Conservation (phyloP, 331 rosid species). For the Pyracantha coccinea region DNA sequence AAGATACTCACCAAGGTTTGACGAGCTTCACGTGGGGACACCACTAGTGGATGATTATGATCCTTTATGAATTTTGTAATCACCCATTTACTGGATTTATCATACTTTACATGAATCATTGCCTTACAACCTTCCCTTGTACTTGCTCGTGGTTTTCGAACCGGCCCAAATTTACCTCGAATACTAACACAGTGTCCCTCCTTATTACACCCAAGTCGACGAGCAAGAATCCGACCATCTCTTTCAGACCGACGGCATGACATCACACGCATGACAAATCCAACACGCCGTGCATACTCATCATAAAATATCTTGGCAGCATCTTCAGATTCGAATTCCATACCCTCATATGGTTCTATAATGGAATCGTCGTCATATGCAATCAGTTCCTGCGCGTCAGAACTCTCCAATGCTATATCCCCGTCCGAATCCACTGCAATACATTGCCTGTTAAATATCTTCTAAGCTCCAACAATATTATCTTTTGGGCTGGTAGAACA, state of each 20-base stretch:
- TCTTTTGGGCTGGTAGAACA: not conserved
- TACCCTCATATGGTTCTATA: slow-evolving; percentile 75
- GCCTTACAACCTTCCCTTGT: slow-evolving; percentile 98
- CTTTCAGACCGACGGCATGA: slow-evolving; percentile 93
- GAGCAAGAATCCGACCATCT: slow-evolving; percentile 91
- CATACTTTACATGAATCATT: slow-evolving; percentile 87
- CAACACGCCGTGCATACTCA: slow-evolving; percentile 70
- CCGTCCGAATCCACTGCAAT: slow-evolving; percentile 63
- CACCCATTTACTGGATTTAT: slow-evolving; percentile 85
- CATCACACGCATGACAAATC: slow-evolving; percentile 98
- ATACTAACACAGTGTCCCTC: slow-evolving; percentile 82
- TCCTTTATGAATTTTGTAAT: slow-evolving; percentile 87
- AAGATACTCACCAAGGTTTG: slow-evolving; percentile 72
- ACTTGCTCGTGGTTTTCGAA: slow-evolving; percentile 76
- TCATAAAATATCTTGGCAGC: slow-evolving; percentile 93
- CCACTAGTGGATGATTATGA: slow-evolving; percentile 80
- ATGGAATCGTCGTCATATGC: slow-evolving; percentile 35
- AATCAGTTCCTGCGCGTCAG: slow-evolving; percentile 30
- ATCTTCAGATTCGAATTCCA: slow-evolving; percentile 93
- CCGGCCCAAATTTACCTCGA: slow-evolving; percentile 66
- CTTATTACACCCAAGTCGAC: slow-evolving; percentile 91
- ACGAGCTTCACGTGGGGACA: slow-evolving; percentile 93
- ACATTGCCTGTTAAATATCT: slow-evolving; percentile 14
- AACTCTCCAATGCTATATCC: slow-evolving; percentile 39
- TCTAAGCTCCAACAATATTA: not conserved